Evolutionary conservation across 2,329 filamentous ascomycete genomes (phyloP).

Genomic region (Moelleriella libera): DNA sequence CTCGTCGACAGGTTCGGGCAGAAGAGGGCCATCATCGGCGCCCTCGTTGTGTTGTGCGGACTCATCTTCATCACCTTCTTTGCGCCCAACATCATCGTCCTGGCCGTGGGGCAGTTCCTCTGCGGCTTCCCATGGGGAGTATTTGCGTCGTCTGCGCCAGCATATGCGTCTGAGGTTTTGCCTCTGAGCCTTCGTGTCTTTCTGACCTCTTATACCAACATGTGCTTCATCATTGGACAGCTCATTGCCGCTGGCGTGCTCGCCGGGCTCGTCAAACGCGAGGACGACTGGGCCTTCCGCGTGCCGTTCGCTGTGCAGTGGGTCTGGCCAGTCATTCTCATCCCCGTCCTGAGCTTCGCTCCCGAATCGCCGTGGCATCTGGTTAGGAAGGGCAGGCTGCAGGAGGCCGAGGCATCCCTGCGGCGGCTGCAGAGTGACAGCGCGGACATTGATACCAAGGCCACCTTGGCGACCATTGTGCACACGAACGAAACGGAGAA

Average conservation of each 20-base stretch:
- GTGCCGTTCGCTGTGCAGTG: slow-evolving; percentile 35
- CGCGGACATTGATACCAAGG: slow-evolving; percentile 9
- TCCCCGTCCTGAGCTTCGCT: slow-evolving; percentile 21
- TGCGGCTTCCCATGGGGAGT: slow-evolving; percentile 31
- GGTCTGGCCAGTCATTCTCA: slow-evolving; percentile 28
- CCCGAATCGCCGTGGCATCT: slow-evolving; percentile 31
- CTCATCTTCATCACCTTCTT: slow-evolving; percentile 36
- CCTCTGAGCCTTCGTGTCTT: slow-evolving; percentile 26
- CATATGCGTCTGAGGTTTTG: slow-evolving; percentile 30
- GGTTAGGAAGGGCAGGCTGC: slow-evolving; percentile 17
- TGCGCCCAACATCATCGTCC: slow-evolving; percentile 19
- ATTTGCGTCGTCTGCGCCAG: slow-evolving; percentile 28
- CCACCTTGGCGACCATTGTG: not conserved
- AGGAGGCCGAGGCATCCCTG: slow-evolving; percentile 18
- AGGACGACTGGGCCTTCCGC: slow-evolving; percentile 28
- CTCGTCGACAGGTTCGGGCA: slow-evolving; percentile 24
- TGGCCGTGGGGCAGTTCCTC: slow-evolving; percentile 28
- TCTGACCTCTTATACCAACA: slow-evolving; percentile 29
- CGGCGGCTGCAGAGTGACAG: slow-evolving; percentile 8
- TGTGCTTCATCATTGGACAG: slow-evolving; percentile 33
- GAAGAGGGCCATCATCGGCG: slow-evolving; percentile 25
- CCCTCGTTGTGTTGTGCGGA: slow-evolving; percentile 21
- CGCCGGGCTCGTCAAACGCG: slow-evolving; percentile 12
- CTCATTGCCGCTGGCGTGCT: slow-evolving; percentile 23
- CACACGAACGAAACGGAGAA: slow-evolving; percentile 20